These are phyloP conservation scores for Didymella glomerata DNA, from an alignment of 2,329 filamentous ascomycete genomes.

Conservation along the genomic window DNA sequence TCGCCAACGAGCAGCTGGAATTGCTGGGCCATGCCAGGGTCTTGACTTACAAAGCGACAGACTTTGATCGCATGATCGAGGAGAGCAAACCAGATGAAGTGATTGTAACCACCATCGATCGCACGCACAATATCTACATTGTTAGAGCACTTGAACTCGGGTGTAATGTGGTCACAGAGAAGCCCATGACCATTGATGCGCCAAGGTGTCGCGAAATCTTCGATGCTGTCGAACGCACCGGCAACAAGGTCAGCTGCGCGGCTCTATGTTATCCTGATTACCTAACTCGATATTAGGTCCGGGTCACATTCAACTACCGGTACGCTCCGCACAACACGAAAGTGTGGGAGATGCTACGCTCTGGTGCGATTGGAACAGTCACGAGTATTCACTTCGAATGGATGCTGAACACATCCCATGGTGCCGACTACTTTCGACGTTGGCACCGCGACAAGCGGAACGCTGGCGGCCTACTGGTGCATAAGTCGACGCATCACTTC, in stretches of 20 bases:
- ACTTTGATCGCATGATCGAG: slow-evolving; percentile 67
- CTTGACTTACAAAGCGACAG: slow-evolving; percentile 62
- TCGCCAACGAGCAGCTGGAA: slow-evolving; percentile 61
- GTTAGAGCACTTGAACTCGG: slow-evolving; percentile 66
- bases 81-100: slow-evolving; percentile 67
- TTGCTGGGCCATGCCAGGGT: slow-evolving; percentile 59
- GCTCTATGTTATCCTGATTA: slow-evolving; percentile 25
- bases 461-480: slow-evolving; percentile 66
- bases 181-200: slow-evolving; percentile 71
- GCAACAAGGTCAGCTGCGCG: slow-evolving; percentile 49
- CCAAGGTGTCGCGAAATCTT: slow-evolving; percentile 64
- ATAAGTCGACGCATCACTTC: slow-evolving; percentile 71
- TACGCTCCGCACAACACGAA: slow-evolving; percentile 72
- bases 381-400: slow-evolving; percentile 69
- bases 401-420: slow-evolving; percentile 69
- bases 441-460: slow-evolving; percentile 71
- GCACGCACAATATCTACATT: slow-evolving; percentile 69
- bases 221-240: slow-evolving; percentile 56
- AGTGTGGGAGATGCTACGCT: slow-evolving; percentile 62
- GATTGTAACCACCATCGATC: slow-evolving; percentile 70
- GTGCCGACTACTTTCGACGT: slow-evolving; percentile 69
- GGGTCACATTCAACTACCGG: slow-evolving; percentile 71
- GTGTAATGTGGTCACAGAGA: slow-evolving; percentile 69
- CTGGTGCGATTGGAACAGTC: slow-evolving; percentile 65
- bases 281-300: slow-evolving; percentile 47